A percentile compares a stretch with the other conserved stretches of the same genome.
These are phyloP conservation scores for Cryptosporidium felis DNA, from an alignment of 169 alveolate genomes.

Conservation along the genomic window DNA sequence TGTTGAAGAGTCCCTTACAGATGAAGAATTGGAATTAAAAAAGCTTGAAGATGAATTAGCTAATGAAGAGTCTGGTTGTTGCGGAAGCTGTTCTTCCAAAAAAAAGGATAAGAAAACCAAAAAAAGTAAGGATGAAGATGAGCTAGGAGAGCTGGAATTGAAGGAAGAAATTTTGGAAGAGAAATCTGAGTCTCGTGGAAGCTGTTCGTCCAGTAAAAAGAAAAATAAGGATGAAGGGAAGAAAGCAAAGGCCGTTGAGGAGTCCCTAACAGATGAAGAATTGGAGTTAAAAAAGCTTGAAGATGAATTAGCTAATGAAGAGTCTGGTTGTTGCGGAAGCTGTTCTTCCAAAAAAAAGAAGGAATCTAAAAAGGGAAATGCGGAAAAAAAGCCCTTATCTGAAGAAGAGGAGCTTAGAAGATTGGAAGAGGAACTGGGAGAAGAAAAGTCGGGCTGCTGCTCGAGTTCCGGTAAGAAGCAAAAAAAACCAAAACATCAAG, in stretches of 20 bases:
- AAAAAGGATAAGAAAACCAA: neutral
- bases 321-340: neutral
- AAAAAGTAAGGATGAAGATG: neutral
- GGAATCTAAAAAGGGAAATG: neutral
- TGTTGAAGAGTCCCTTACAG: too few relatives aligned
- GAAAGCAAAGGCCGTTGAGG: neutral
- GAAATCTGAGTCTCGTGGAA: neutral
- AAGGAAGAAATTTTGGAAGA: neutral
- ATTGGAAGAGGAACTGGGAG: neutral
- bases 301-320: neutral
- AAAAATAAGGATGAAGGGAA: neutral
- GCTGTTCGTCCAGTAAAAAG: neutral
- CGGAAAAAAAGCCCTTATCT: too few relatives aligned
- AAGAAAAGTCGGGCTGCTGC: neutral
- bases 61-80: neutral
- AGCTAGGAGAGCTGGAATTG: neutral
- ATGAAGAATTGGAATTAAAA: neutral
- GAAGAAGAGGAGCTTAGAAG: neutral
- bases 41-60: too few relatives aligned
- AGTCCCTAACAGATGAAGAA: neutral
- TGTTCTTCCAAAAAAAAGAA: neutral
- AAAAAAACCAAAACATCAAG: too few relatives aligned
- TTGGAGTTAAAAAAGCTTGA: neutral
- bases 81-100: neutral
- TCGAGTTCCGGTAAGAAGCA: neutral